phyloP scores from a whole-genome alignment of 1,284 basidiomycete genomes.

The Sphaerobolus stellatus region DNA sequence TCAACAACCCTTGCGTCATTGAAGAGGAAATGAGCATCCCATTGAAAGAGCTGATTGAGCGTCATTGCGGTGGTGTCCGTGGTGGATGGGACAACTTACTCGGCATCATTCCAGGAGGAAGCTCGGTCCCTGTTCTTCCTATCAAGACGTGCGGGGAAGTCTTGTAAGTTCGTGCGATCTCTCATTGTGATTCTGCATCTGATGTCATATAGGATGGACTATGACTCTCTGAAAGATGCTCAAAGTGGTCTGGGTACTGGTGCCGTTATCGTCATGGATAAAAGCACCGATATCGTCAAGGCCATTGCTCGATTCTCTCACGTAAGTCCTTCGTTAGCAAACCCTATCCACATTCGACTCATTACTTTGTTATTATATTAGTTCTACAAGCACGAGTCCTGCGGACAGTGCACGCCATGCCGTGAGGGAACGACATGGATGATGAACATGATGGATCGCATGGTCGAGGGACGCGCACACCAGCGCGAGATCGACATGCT shows the following conservation, averaged over 20 bases:
- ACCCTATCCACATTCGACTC: not conserved
- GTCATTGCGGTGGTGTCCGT: slow-evolving; percentile 92
- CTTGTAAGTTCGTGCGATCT: slow-evolving; percentile 54
- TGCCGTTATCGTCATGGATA: slow-evolving; percentile 99
- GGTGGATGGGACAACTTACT: slow-evolving; percentile 97
- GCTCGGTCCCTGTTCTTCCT: slow-evolving; percentile 93
- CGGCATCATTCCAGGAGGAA: slow-evolving; percentile 93
- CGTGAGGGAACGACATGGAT: slow-evolving; percentile 97
- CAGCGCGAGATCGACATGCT: slow-evolving; percentile 97
- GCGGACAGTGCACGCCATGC: slow-evolving; percentile 97
- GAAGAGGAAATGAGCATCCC: slow-evolving; percentile 99
- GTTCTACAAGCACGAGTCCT: slow-evolving; percentile 99
- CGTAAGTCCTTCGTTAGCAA: slow-evolving; percentile 37
- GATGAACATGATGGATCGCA: slow-evolving; percentile 97
- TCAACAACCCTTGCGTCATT: slow-evolving; percentile 97
- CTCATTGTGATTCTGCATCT: slow-evolving; percentile 1
- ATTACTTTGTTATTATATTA: slow-evolving; percentile 25
- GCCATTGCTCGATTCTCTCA: slow-evolving; percentile 93
- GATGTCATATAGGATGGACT: slow-evolving; percentile 78
- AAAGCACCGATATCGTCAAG: slow-evolving; percentile 89
- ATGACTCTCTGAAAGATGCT: slow-evolving; percentile 94
- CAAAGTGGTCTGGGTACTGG: slow-evolving; percentile 95
- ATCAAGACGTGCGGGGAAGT: slow-evolving; percentile 81
- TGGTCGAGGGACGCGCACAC: slow-evolving; percentile 87
- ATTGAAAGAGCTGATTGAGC: slow-evolving; percentile 90